These are phyloP conservation scores for Pelargonium fulgidum DNA, from an alignment of 441 rosid species.

Conservation along the genomic window DNA sequence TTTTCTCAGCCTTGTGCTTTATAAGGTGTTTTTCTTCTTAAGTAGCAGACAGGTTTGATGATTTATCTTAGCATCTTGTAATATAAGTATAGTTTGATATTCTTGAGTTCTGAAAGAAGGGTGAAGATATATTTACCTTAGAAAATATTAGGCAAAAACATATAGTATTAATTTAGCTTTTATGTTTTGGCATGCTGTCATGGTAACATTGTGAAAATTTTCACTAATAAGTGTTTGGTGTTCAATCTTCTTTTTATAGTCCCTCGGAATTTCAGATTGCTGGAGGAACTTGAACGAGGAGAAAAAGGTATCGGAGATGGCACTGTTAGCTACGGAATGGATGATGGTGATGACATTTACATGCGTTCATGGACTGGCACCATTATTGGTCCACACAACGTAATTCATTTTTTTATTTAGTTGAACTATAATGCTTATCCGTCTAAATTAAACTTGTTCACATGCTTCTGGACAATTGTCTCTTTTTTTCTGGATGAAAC, in stretches of 20 bases:
- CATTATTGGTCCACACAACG: slow-evolving; percentile 93
- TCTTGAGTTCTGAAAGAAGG: too few relatives aligned
- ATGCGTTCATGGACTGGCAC: slow-evolving; percentile 99
- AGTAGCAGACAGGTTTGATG: too few relatives aligned
- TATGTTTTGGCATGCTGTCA: neutral
- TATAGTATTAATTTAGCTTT: neutral
- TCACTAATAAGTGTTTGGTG: slow-evolving; percentile 9
- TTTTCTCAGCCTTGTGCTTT: too few relatives aligned
- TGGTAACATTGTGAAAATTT: slow-evolving; percentile 1
- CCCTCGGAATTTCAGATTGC: slow-evolving; percentile 86
- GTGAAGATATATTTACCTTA: neutral
- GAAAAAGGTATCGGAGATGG: slow-evolving; percentile 98
- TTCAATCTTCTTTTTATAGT: slow-evolving; percentile 35
- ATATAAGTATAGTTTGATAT: too few relatives aligned
- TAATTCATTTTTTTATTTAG: slow-evolving; percentile 24
- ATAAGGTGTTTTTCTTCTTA: too few relatives aligned
- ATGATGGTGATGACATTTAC: slow-evolving; percentile 92
- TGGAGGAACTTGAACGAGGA: slow-evolving; percentile 97
- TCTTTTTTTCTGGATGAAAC: neutral
- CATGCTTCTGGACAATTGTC: neutral
- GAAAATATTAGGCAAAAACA: neutral
- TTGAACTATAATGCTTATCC: neutral
- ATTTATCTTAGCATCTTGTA: too few relatives aligned
- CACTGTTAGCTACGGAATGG: slow-evolving; percentile 97
- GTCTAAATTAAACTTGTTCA: neutral